A percentile compares a stretch with the other conserved stretches of the same genome.
These are phyloP conservation scores for Penicillium glabrum DNA, from an alignment of 2,329 filamentous ascomycete species.

Conservation along the genomic window DNA sequence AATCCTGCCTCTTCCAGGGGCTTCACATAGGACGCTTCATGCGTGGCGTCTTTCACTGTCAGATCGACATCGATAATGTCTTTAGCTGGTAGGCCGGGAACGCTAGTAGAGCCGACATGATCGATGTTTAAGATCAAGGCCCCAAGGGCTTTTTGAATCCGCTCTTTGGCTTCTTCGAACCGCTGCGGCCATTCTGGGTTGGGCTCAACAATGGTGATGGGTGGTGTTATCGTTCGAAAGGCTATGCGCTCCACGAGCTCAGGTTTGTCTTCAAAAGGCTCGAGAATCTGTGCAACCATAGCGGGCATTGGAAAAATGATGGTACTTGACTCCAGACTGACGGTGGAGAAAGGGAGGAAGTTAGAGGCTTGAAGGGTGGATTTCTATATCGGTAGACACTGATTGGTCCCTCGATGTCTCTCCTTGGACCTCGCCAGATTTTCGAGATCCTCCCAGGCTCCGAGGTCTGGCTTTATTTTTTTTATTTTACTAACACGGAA, in stretches of 20 bases:
- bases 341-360: no score
- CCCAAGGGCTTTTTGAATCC: constrained; percentile 21
- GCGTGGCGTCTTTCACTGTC: constrained; percentile 40
- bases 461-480: no score
- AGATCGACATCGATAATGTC: constrained; percentile 56
- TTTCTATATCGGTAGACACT: no score
- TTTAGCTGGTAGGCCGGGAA: constrained; percentile 53
- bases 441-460: no score
- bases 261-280: neutral
- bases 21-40: constrained; percentile 46
- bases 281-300: constrained; percentile 1
- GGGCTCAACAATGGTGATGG: constrained; percentile 24
- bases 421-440: no score
- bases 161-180: constrained; percentile 15
- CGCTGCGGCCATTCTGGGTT: constrained; percentile 23
- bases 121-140: constrained; percentile 34
- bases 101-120: constrained; percentile 54
- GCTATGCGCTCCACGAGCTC: constrained; percentile 7
- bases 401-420: no score
- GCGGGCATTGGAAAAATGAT: neutral
- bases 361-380: no score
- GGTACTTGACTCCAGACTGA: no score
- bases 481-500: no score
- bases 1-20: constrained; percentile 48
- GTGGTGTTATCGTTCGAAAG: neutral